These are phyloP conservation scores for Ogataea glucozyma DNA, from an alignment of 805 yeast species.

Conservation along the genomic window DNA sequence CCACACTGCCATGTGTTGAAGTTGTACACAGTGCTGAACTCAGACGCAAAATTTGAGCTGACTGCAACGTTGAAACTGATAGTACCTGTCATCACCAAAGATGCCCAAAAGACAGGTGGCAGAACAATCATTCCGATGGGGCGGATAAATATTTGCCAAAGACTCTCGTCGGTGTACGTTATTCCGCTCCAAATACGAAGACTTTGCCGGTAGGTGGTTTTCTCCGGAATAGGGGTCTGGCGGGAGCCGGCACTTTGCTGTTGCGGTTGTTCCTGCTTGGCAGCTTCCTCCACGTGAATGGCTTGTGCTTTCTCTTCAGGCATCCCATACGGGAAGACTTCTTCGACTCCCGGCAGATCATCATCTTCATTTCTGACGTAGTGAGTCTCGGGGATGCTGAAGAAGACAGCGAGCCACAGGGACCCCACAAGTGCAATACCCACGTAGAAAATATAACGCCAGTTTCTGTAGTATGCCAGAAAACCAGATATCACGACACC, in stretches of 20 bases:
- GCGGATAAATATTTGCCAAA: constrained; percentile 11
- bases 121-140: constrained; percentile 12
- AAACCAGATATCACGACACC: constrained; percentile 63
- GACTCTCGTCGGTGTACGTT: constrained; percentile 9
- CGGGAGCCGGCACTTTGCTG: not conserved
- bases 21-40: constrained; percentile 2
- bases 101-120: constrained; percentile 13
- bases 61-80: constrained; percentile 12
- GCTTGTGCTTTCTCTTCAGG: constrained; percentile 7
- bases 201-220: constrained; percentile 4
- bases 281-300: constrained; percentile 8
- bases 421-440: constrained; percentile 46
- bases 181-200: constrained; percentile 9
- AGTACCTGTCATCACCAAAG: constrained; percentile 12
- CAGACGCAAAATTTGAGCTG: constrained; percentile 11
- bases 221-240: not conserved
- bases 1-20: constrained; percentile 12
- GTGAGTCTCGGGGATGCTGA: constrained; percentile 56
- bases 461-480: constrained; percentile 48
- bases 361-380: constrained; percentile 36
- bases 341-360: constrained; percentile 9
- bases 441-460: constrained; percentile 54
- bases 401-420: constrained; percentile 39
- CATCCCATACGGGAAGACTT: constrained; percentile 9
- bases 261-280: not conserved